Percentiles rank a stretch among this genome's conserved stretches.
Conservation (phyloP, 306 rosid species). For the Hylodesmum podocarpum region DNA sequence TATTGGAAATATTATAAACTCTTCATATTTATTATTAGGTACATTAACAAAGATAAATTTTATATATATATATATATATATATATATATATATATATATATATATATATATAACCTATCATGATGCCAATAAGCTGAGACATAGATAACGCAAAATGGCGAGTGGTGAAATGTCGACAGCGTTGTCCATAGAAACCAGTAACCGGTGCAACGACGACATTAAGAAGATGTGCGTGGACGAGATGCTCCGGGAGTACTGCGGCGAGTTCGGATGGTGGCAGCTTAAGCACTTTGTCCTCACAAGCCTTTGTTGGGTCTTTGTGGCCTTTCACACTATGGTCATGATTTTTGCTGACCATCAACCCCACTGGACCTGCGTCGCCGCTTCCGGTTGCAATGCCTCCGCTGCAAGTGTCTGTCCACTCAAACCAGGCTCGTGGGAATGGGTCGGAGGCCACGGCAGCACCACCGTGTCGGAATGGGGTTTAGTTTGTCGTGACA, state of each 20-base stretch:
- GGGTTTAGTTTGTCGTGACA: constrained; percentile 72
- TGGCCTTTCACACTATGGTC: constrained; percentile 89
- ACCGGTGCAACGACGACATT: not conserved
- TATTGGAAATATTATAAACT: no score
- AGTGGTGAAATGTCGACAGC: constrained; percentile 13
- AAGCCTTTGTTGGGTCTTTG: constrained; percentile 79
- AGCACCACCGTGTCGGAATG: constrained; percentile 67
- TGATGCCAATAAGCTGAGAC: not conserved
- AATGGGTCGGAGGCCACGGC: constrained; percentile 53
- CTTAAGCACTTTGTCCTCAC: constrained; percentile 72
- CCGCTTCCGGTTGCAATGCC: constrained; percentile 8
- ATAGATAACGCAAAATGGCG: not conserved
- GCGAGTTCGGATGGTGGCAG: constrained; percentile 89
- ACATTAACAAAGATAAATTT: no score
- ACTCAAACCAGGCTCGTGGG: constrained; percentile 54
- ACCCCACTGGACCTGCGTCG: constrained; percentile 55
- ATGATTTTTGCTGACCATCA: constrained; percentile 83
- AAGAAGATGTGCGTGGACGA: constrained; percentile 59
- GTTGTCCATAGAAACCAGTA: not conserved
- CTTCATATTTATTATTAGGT: no score
- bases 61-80: no score
- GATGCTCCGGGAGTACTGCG: constrained; percentile 66
- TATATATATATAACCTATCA: not conserved
- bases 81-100: not conserved
- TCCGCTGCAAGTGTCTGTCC: not conserved